Evolutionary conservation across 2,329 filamentous ascomycete genomes (phyloP).

Genomic region (Fusarium sp.): DNA sequence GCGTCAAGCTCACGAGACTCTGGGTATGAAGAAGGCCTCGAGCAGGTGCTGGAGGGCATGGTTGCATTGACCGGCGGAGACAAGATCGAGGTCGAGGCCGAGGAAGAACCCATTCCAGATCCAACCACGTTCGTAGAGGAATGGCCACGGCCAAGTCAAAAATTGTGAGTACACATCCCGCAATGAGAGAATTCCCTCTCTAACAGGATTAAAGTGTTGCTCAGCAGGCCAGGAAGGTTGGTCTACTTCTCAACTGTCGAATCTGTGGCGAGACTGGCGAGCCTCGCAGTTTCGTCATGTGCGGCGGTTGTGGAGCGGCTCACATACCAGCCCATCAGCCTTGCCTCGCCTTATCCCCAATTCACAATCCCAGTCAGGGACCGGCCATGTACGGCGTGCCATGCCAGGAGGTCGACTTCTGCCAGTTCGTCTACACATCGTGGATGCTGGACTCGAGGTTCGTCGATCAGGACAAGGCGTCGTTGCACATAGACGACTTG

Average conservation of each 20-base stretch:
- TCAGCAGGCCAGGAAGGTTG: neutral
- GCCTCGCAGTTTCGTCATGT: neutral
- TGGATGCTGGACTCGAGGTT: neutral
- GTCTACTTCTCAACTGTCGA: neutral
- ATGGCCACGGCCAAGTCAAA: neutral
- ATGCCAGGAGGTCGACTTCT: neutral
- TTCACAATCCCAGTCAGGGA: too few relatives aligned
- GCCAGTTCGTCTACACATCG: neutral
- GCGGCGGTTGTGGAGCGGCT: neutral
- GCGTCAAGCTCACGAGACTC: neutral
- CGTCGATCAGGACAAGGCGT: neutral
- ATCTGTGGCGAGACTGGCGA: neutral
- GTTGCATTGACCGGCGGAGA: neutral
- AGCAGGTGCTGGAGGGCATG: neutral
- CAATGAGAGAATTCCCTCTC: too few relatives aligned
- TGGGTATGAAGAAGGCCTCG: neutral
- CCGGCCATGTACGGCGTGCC: neutral
- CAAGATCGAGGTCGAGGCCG: neutral
- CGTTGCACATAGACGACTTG: neutral
- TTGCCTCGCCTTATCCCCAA: too few relatives aligned
- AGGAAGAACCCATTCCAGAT: neutral
- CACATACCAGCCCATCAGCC: neutral
- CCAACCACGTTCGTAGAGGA: neutral
- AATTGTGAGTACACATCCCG: neutral
- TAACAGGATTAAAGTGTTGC: neutral